Percentiles rank a stretch among this genome's conserved stretches.
These are phyloP conservation scores for Blastocystis sp. DNA, from an alignment of 352 stramenopile species.

Conservation along the genomic window DNA sequence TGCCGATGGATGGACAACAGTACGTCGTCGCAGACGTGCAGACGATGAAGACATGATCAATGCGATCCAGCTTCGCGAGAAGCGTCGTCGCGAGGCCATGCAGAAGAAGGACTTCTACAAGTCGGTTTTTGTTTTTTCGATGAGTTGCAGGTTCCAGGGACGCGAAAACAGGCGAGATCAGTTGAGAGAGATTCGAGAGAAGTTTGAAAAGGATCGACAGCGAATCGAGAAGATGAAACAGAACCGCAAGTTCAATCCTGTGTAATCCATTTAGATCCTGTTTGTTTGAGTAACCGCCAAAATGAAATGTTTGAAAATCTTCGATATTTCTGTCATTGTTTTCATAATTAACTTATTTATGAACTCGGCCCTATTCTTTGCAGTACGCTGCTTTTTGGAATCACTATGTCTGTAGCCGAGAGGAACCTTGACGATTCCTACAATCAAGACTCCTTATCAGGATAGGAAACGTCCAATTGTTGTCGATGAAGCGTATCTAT, in stretches of 20 bases:
- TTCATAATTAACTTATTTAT: neutral
- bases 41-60: neutral
- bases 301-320: neutral
- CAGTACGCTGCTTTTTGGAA: neutral
- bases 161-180: conserved; percentile 29
- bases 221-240: conserved; percentile 40
- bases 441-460: conserved; percentile 6
- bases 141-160: conserved; percentile 8
- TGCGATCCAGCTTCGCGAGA: conserved; percentile 27
- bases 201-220: conserved; percentile 3
- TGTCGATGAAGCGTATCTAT: conserved; percentile 11
- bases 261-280: neutral
- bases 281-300: neutral
- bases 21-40: neutral
- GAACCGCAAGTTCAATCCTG: conserved; percentile 39
- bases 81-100: neutral
- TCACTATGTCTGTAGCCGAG: neutral
- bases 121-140: neutral
- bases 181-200: conserved; percentile 30
- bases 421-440: neutral
- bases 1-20: conserved; percentile 14
- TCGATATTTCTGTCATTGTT: neutral
- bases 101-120: conserved; percentile 57
- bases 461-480: conserved; percentile 45
- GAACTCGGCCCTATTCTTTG: neutral